Base-by-base conservation (phyloP, 1,284 basidiomycete species). In the Sutorius eximius region DNA sequence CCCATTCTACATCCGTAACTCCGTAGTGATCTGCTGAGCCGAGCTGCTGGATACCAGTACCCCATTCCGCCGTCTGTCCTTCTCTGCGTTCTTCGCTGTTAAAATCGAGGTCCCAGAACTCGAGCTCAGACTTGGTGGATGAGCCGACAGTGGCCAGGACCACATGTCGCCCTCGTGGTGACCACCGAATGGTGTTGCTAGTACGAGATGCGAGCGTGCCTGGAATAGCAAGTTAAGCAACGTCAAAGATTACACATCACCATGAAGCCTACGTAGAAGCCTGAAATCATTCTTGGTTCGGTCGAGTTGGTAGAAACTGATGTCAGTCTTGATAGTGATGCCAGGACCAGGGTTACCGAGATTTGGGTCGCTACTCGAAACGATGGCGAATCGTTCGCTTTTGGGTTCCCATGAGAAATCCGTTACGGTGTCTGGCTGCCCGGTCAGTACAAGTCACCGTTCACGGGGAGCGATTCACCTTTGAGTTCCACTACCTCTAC, bases 381-480 rank as follows among this genome's bases (percentile, higher is more conserved):
- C 91, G 65, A 99, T 92, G 46, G 93, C 94, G 74, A 99, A 99
- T 53, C 96, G 90, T 68, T 91, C 90, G 61, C 97, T 95, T 68
- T 89, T 89, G 15, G 97, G 97, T 75, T 99, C 97, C 97, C 97
- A 99, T 46, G 95, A 95, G 73, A 99, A 99, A 64, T 96, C 93
- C 50, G 90, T 91, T 51, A 98, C 96, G 45, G 94, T 88, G 71
- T 99, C 96, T 95, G 66, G 51, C 50, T 32, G 34, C n/a, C 37
- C 45, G 27, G 22, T 67, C 30, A 63, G 52, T 9, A 44, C 16
- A 46, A 51, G 44, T 44, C 5, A 46, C 22, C 47, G 33, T 58
- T 29, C 45, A 55, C 18, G 41, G 41, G 49, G 49, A 59, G 42
- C 45, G 32, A 48, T 10, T 7, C 36, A 90, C 91, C 93, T 82